A percentile compares a stretch with the other conserved stretches of the same genome.
Conservation (phyloP, 192 early-diverging fungal genomes). For the Umbelopsis vinacea region DNA sequence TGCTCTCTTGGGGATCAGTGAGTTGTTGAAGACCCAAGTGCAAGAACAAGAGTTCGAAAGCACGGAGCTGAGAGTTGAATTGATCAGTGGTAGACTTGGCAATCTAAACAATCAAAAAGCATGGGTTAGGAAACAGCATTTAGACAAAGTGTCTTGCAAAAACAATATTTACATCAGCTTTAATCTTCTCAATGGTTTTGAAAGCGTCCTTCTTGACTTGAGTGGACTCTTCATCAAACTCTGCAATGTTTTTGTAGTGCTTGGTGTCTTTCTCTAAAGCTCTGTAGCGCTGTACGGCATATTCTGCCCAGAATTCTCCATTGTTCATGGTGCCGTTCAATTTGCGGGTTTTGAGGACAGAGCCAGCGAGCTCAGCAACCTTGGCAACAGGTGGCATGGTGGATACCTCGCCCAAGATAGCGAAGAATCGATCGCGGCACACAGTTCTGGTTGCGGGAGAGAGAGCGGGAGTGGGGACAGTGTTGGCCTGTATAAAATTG, state of each 20-base stretch:
- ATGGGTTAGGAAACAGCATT: neutral
- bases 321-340: constrained; percentile 59
- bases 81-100: constrained; percentile 27
- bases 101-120: neutral
- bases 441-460: constrained; percentile 59
- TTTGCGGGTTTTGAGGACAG: constrained; percentile 44
- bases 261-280: constrained; percentile 47
- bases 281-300: constrained; percentile 53
- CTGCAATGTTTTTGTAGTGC: constrained; percentile 37
- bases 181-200: constrained; percentile 40
- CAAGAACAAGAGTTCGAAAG: constrained; percentile 76
- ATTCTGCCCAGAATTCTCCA: constrained; percentile 64
- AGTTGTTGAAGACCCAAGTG: constrained; percentile 69
- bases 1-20: constrained; percentile 66
- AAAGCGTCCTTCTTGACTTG: constrained; percentile 46
- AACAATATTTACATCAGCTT: constrained; percentile 1
- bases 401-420: constrained; percentile 72
- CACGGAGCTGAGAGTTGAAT: constrained; percentile 58
- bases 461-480: constrained; percentile 57
- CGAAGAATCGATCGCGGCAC: constrained; percentile 65
- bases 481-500: neutral
- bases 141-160: too few relatives aligned
- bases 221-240: constrained; percentile 45
- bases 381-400: constrained; percentile 51
- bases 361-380: constrained; percentile 30